A percentile compares a stretch with the other conserved stretches of the same genome.
Evolutionary conservation across 495 filamentous ascomycete genomes (phyloP).

Genomic region (Amniculicola lignicola): DNA sequence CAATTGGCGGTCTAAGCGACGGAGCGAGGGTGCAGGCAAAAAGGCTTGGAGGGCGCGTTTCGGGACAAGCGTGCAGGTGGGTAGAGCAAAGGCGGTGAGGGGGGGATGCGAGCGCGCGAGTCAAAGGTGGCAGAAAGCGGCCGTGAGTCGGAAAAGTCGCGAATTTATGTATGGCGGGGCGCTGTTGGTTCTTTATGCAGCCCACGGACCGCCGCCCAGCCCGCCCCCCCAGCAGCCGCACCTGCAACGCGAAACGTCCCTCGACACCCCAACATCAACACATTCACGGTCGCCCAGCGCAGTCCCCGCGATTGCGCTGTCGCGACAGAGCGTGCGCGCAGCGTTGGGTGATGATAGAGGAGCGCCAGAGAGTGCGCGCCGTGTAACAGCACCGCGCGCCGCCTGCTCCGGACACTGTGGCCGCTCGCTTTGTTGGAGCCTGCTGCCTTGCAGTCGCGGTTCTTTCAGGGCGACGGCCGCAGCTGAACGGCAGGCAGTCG

Average conservation of each 20-base stretch:
- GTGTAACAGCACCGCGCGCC: conserved; percentile 7
- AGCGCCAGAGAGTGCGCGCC: conserved; percentile 9
- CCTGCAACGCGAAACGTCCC: background rate
- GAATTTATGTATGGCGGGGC: too few species aligned
- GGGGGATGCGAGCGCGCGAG: background rate
- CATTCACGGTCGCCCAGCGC: too few species aligned
- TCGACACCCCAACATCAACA: conserved; percentile 9
- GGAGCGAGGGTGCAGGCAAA: background rate
- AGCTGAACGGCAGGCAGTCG: conserved; percentile 19
- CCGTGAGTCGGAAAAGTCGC: background rate
- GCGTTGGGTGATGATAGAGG: conserved; percentile 37
- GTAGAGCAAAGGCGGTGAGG: conserved; percentile 1
- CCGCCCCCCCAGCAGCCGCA: too few species aligned
- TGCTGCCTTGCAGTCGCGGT: conserved; percentile 26
- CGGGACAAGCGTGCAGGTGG: background rate
- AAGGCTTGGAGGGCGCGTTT: background rate
- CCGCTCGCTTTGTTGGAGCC: conserved; percentile 24
- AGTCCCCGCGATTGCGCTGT: background rate
- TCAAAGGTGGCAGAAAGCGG: background rate
- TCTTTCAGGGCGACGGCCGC: conserved; percentile 17
- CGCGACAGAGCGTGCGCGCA: too few species aligned
- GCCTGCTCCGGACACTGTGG: conserved; percentile 19
- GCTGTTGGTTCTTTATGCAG: too few species aligned
- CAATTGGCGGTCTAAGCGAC: conserved; percentile 2
- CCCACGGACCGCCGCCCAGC: too few species aligned